phyloP scores from a whole-genome alignment of 345 rosid genomes.

The Combretum micranthum region DNA sequence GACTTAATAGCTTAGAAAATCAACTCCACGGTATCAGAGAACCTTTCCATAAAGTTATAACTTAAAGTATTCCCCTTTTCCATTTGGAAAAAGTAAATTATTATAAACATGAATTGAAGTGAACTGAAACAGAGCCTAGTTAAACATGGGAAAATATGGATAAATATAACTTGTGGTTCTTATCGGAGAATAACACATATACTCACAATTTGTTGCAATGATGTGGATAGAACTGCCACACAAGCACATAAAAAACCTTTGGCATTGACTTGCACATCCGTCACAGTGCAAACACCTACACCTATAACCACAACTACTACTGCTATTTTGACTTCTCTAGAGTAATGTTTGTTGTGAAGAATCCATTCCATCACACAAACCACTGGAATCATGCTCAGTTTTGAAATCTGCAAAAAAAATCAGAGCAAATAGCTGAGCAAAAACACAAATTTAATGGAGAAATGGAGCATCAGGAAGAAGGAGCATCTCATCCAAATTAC shows the following conservation, averaged over 20 bases:
- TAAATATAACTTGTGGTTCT: no score
- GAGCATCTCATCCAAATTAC: constrained; percentile 16
- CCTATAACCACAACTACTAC: constrained; percentile 86
- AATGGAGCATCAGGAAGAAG: neutral
- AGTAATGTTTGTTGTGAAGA: constrained; percentile 73
- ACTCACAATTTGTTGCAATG: constrained; percentile 96
- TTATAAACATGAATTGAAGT: no score
- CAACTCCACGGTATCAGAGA: no score
- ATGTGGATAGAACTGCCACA: constrained; percentile 74
- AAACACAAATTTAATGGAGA: neutral
- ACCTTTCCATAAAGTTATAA: no score
- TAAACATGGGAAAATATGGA: no score
- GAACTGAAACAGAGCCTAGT: neutral
- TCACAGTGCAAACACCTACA: constrained; percentile 91
- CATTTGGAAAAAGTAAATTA: no score
- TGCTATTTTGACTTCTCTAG: constrained; percentile 64
- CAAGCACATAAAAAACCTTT: constrained; percentile 92
- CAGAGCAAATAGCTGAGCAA: neutral
- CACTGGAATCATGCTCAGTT: constrained; percentile 96
- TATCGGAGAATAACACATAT: neutral
- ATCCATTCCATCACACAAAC: constrained; percentile 96
- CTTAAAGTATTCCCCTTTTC: no score
- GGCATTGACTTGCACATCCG: constrained; percentile 91
- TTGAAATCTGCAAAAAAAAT: constrained; percentile 58
- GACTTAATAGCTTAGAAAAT: no score